Evolutionary conservation across 2,329 filamentous ascomycete genomes (phyloP).

Genomic region (Albifimbria verrucaria): DNA sequence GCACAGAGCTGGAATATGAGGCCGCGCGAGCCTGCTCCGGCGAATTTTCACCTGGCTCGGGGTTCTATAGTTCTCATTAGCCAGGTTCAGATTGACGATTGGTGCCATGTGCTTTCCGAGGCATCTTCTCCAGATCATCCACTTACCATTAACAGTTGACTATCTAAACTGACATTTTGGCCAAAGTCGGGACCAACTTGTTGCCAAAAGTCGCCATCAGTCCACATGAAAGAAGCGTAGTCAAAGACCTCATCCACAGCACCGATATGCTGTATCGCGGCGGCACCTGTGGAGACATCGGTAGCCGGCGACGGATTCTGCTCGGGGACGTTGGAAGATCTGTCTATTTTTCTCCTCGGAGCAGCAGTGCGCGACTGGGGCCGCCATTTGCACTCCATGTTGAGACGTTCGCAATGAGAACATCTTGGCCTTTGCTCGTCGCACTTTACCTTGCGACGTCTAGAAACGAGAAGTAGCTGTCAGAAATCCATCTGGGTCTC

Average conservation of each 20-base stretch:
- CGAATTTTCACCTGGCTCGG: neutral
- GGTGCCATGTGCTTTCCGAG: no score
- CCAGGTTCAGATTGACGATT: no score
- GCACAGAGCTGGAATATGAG: neutral
- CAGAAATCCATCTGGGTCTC: rapidly evolving
- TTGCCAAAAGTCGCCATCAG: conserved; percentile 31
- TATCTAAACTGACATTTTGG: conserved; percentile 17
- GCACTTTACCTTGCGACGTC: conserved; percentile 47
- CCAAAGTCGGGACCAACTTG: conserved; percentile 23
- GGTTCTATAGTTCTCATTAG: neutral
- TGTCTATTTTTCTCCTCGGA: conserved; percentile 13
- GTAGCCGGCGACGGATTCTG: conserved; percentile 23
- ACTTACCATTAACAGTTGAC: conserved; percentile 15
- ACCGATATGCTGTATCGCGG: conserved; percentile 21
- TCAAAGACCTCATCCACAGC: conserved; percentile 42
- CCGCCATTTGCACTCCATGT: conserved; percentile 50
- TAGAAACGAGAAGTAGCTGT: conserved; percentile 15
- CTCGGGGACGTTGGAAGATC: conserved; percentile 7
- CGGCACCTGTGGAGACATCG: conserved; percentile 22
- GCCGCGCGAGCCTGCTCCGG: neutral
- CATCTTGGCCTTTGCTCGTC: conserved; percentile 49
- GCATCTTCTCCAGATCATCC: no score
- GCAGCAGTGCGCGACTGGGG: conserved; percentile 24
- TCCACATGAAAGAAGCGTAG: conserved; percentile 48
- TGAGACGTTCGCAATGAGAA: conserved; percentile 48